Base-by-base conservation (phyloP, 2,329 filamentous ascomycete genomes). In the Xylariales sp. region DNA sequence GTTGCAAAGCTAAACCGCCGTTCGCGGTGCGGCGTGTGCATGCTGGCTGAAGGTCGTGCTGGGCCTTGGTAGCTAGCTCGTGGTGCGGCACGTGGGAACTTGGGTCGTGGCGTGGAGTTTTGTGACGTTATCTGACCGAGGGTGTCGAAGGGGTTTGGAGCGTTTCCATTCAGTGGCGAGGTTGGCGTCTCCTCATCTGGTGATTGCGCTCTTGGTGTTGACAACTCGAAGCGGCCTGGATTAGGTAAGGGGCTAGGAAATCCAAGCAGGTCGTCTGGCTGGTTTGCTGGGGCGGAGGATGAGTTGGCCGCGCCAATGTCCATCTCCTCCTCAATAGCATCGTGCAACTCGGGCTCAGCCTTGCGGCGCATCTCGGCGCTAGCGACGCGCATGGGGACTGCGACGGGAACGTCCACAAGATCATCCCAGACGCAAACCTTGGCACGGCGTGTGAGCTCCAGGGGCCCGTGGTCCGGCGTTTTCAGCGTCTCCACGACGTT, bases 401-500 rank as follows among this genome's bases (percentile, higher is more conserved):
- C 93, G 36, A 97, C 84, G 2, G 93, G 93, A 12, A 98, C 86
- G 55, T 98, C 93, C 16, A 98, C 93, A 16, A 97, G 70, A 58
- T 98, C 93, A 57, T 98, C 93, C 93, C 93, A 98, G 10, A 98
- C 91, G 55, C 89, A 95, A 14, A 98, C 91, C 54, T 91, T 82
- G 36, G 88, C 85, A 51, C 93, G 78, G 48, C 93, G 78, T 4
- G 93, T 97, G 40, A 98, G 77, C 65, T 97, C 93, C 14, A 98
- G 71, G 0, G 93, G 93, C 0, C 93, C 93, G 58, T 97, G 91
- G 57, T 97, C 93, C 1, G 80, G 73, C 14, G 86, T 86, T 62
- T 98, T 98, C 46, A 98, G 74, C 1, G 93, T 96, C 68, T 98
- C 93, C 4, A 98, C 93, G 0, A 98, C 93, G 59, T 98, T 98